phyloP scores from a whole-genome alignment of 148 eudicot species.

The Amaranthus cruentus region DNA sequence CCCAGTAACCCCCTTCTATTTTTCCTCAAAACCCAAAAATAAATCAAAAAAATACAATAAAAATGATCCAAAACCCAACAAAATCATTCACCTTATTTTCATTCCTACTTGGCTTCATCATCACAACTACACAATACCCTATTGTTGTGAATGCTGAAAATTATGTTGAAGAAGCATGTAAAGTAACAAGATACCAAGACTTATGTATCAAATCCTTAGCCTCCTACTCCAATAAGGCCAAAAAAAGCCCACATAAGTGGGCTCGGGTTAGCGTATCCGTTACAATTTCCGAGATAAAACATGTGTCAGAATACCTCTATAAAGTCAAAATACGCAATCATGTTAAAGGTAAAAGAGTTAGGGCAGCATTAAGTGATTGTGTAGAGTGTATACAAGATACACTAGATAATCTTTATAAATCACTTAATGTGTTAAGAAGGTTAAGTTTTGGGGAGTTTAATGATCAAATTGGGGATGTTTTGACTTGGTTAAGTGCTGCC shows the following conservation, averaged over 20 bases:
- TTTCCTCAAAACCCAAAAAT: too few species aligned
- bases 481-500: conserved; percentile 72
- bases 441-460: conserved; percentile 32
- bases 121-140: not conserved
- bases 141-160: conserved; percentile 2
- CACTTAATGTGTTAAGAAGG: conserved; percentile 44
- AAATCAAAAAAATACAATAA: not conserved
- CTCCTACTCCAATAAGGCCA: conserved; percentile 49
- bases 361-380: conserved; percentile 53
- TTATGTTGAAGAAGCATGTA: conserved; percentile 60
- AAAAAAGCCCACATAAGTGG: conserved; percentile 46
- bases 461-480: conserved; percentile 44
- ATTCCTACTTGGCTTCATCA: not conserved
- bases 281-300: conserved; percentile 47
- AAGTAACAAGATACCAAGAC: conserved; percentile 49
- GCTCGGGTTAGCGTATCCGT: conserved; percentile 71
- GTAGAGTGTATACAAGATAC: conserved; percentile 48
- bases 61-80: not conserved
- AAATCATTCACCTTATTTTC: not conserved
- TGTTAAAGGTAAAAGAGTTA: conserved; percentile 34
- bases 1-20: not conserved
- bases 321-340: conserved; percentile 14
- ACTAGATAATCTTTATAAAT: conserved; percentile 44
- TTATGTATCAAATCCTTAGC: conserved; percentile 52
- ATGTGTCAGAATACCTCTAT: conserved; percentile 24